Conservation (phyloP, 192 early-diverging fungal species). For the Coemansia sp. region DNA sequence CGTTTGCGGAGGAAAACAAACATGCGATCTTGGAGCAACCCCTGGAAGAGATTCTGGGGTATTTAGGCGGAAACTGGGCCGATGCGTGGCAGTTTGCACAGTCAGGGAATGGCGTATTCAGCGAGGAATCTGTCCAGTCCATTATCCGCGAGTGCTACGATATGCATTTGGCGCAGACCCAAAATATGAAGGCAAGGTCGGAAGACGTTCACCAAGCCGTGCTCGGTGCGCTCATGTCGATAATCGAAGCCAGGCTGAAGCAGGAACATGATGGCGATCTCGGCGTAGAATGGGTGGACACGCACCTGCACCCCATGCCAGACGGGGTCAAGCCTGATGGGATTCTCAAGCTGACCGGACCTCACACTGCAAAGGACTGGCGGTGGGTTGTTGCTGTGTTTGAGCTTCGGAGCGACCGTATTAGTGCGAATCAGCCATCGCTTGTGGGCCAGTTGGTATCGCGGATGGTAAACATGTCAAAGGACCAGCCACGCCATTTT, state of each 20-base stretch:
- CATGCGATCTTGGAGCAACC: neutral
- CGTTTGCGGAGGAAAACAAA: neutral
- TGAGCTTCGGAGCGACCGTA: neutral
- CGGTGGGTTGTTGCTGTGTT: neutral
- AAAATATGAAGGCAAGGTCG: neutral
- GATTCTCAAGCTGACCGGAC: neutral
- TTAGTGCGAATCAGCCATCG: neutral
- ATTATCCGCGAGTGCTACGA: neutral
- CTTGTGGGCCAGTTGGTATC: neutral
- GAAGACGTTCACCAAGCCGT: neutral
- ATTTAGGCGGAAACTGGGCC: neutral
- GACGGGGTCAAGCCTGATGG: neutral
- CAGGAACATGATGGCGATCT: neutral
- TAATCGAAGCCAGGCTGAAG: neutral
- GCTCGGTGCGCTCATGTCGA: neutral
- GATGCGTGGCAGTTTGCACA: neutral
- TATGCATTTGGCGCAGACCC: neutral
- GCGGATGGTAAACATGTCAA: neutral
- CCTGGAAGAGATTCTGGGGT: neutral
- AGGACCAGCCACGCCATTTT: neutral
- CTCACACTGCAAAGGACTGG: neutral
- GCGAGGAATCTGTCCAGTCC: neutral
- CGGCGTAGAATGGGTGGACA: neutral
- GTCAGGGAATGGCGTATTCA: neutral
- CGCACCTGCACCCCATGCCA: neutral